Evolutionary conservation across 2,329 filamentous ascomycete genomes (phyloP).

Genomic region (Xylariaceae sp.): DNA sequence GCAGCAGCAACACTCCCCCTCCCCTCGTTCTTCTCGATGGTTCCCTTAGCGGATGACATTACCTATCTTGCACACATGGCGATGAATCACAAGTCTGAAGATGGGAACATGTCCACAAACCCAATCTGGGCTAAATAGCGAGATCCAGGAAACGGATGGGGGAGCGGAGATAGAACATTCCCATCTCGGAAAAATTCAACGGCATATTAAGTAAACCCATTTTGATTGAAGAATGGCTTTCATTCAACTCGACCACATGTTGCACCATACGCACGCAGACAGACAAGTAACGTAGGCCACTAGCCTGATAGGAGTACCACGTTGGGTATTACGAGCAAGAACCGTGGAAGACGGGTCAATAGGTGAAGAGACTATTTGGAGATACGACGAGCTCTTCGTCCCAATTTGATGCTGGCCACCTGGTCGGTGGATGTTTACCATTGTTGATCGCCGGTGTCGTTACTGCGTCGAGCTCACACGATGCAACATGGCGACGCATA

Average conservation of each 20-base stretch:
- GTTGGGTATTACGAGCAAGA: background rate
- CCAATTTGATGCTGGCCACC: slow-evolving; percentile 5
- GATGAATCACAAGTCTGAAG: background rate
- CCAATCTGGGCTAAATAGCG: slow-evolving; percentile 26
- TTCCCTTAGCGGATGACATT: background rate
- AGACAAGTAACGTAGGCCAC: too few species aligned
- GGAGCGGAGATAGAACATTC: background rate
- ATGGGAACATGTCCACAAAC: slow-evolving; percentile 7
- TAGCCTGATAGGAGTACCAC: background rate
- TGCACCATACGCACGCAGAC: background rate
- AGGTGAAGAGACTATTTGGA: slow-evolving; percentile 4
- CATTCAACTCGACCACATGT: background rate
- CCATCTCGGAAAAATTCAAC: slow-evolving; percentile 18
- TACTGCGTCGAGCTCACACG: slow-evolving; percentile 13
- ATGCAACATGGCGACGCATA: slow-evolving; percentile 31
- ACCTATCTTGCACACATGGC: background rate
- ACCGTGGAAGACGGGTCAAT: slow-evolving; percentile 1
- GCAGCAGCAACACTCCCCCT: background rate
- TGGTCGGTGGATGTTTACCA: slow-evolving; percentile 16
- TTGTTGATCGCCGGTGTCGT: background rate
- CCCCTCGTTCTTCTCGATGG: background rate
- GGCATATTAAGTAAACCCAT: slow-evolving; percentile 10
- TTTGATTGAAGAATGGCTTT: slow-evolving; percentile 1
- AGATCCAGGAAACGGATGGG: slow-evolving; percentile 8
- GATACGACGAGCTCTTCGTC: slow-evolving; percentile 3